Evolutionary conservation across 768 basidiomycete species (phyloP).

Genomic region (Cytidiella melzeri): DNA sequence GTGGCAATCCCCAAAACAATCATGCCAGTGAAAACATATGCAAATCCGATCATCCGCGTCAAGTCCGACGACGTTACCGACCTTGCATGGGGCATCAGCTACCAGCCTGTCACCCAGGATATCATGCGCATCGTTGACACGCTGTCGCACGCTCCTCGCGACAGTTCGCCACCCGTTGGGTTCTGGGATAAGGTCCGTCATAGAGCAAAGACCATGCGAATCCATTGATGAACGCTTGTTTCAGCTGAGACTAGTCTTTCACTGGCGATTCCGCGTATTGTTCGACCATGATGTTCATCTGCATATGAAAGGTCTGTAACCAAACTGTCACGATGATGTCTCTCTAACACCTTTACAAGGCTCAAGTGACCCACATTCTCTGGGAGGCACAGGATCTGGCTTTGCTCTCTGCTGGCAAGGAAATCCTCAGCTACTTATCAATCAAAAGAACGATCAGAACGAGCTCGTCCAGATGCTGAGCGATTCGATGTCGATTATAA

Average conservation of each 20-base stretch:
- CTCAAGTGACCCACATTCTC: constrained; percentile 71
- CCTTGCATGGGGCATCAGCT: constrained; percentile 87
- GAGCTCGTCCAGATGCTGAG: constrained; percentile 83
- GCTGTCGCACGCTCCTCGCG: constrained; percentile 68
- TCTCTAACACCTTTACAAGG: constrained; percentile 50
- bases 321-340: not conserved
- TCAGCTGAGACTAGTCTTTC: constrained; percentile 72
- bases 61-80: constrained; percentile 59
- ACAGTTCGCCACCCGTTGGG: constrained; percentile 77
- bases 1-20: constrained; percentile 81
- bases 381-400: constrained; percentile 70
- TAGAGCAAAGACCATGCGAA: not conserved
- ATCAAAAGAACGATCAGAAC: constrained; percentile 58
- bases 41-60: constrained; percentile 64
- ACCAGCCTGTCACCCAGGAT: constrained; percentile 81
- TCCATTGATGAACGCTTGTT: not conserved
- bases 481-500: constrained; percentile 73
- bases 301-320: constrained; percentile 75
- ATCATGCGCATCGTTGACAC: constrained; percentile 79
- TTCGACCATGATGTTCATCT: constrained; percentile 71
- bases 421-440: constrained; percentile 62
- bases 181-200: constrained; percentile 89
- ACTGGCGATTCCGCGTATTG: constrained; percentile 67
- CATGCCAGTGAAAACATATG: constrained; percentile 94
- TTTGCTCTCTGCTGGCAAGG: constrained; percentile 85